phyloP scores from a whole-genome alignment of 805 yeast genomes.

The Kurtzmaniella fragi region DNA sequence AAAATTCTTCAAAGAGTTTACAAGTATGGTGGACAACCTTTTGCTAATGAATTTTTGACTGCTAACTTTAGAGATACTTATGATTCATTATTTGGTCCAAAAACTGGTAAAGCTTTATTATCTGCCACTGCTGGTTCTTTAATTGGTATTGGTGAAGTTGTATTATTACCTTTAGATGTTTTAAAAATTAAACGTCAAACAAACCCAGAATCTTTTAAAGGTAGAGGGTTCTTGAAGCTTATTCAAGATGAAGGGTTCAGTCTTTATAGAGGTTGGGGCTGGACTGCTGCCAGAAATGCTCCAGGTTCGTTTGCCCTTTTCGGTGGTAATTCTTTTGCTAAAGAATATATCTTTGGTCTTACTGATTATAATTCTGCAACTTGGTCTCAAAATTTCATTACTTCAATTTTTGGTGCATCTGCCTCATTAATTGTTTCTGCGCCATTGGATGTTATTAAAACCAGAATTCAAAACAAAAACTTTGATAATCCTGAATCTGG shows the following conservation, averaged over 20 bases:
- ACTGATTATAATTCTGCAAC: slow-evolving; percentile 86
- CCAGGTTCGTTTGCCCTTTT: slow-evolving; percentile 97
- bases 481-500: slow-evolving; percentile 96
- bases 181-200: slow-evolving; percentile 98
- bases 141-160: slow-evolving; percentile 97
- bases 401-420: slow-evolving; percentile 94
- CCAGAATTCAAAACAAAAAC: slow-evolving; percentile 95
- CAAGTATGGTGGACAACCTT: slow-evolving; percentile 99
- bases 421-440: slow-evolving; percentile 96
- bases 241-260: slow-evolving; percentile 88
- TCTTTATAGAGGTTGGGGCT: slow-evolving; percentile 97
- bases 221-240: slow-evolving; percentile 90
- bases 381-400: slow-evolving; percentile 90
- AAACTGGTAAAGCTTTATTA: slow-evolving; percentile 95
- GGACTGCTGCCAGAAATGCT: slow-evolving; percentile 99
- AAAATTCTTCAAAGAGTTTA: slow-evolving; percentile 95
- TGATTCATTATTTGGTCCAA: slow-evolving; percentile 78
- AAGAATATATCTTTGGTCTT: slow-evolving; percentile 87
- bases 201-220: slow-evolving; percentile 98
- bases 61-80: slow-evolving; percentile 64
- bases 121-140: slow-evolving; percentile 97
- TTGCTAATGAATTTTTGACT: slow-evolving; percentile 88
- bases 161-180: slow-evolving; percentile 91
- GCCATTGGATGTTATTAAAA: slow-evolving; percentile 96
- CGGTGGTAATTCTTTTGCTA: slow-evolving; percentile 98